Evolutionary conservation across 345 rosid species (phyloP).

Genomic region (Pseudoturritis turrita): DNA sequence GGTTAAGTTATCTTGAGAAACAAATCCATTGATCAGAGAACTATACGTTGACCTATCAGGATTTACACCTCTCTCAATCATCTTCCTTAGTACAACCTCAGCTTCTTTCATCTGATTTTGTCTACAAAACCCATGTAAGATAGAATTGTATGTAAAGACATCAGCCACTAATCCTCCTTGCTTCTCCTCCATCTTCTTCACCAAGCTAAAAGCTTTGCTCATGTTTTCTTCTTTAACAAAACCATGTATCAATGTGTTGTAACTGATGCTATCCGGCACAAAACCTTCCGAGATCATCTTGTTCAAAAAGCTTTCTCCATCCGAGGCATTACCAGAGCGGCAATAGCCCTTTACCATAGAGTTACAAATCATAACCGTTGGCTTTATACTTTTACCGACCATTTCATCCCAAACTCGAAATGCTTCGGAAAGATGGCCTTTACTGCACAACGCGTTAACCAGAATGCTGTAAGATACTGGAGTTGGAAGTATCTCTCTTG

Average conservation of each 20-base stretch:
- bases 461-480: conserved; percentile 61
- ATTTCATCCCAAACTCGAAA: conserved; percentile 77
- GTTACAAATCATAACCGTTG: conserved; percentile 61
- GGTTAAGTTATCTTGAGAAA: conserved; percentile 59
- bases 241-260: conserved; percentile 66
- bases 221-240: conserved; percentile 64
- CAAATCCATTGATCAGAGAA: conserved; percentile 78
- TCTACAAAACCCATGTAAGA: conserved; percentile 67
- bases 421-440: conserved; percentile 51
- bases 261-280: conserved; percentile 54
- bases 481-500: conserved; percentile 46
- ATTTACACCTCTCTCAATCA: conserved; percentile 55
- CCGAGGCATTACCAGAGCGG: conserved; percentile 54
- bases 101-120: conserved; percentile 79
- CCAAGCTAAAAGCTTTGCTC: conserved; percentile 54
- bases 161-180: conserved; percentile 47
- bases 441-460: conserved; percentile 62
- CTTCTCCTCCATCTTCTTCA: conserved; percentile 59
- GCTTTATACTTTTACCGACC: conserved; percentile 50
- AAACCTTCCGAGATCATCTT: conserved; percentile 59
- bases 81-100: conserved; percentile 50
- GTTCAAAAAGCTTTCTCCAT: conserved; percentile 56
- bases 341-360: conserved; percentile 71
- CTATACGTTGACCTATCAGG: conserved; percentile 67
- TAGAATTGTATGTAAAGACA: conserved; percentile 54